phyloP scores from a whole-genome alignment of 108 stramenopile genomes.

The Skeletonema costatum region DNA sequence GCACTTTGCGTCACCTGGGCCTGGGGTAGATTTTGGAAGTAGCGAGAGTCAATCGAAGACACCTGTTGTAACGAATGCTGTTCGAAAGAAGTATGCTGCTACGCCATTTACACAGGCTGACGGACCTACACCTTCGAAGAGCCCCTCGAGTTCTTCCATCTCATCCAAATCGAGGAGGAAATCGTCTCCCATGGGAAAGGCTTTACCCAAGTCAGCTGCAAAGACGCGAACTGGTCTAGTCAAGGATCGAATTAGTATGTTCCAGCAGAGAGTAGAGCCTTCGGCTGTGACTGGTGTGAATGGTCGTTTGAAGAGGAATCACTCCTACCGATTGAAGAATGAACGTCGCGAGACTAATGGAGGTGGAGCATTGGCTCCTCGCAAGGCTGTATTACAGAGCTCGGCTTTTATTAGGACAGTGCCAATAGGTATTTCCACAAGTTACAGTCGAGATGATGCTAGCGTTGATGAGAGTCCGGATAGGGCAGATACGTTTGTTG shows the following conservation, averaged over 20 bases:
- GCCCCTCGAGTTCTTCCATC: background rate
- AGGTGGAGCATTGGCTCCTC: conserved; percentile 30
- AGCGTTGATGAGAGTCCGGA: background rate
- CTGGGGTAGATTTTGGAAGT: too few species aligned
- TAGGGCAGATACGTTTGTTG: background rate
- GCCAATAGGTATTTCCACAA: conserved; percentile 42
- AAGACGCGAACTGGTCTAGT: conserved; percentile 40
- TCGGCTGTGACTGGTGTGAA: conserved; percentile 28
- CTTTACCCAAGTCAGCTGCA: conserved; percentile 42
- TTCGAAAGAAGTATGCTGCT: conserved; percentile 14
- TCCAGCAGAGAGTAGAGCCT: conserved; percentile 27
- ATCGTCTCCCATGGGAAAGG: conserved; percentile 18
- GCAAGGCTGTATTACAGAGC: conserved; percentile 31
- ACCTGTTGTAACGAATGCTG: conserved; percentile 23
- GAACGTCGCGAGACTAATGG: conserved; percentile 34
- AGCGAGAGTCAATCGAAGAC: conserved; percentile 8
- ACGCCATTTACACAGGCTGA: conserved; percentile 34
- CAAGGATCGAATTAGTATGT: conserved; percentile 36
- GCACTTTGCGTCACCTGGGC: too few species aligned
- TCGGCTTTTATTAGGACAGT: conserved; percentile 38
- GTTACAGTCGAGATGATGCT: conserved; percentile 34
- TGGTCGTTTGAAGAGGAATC: conserved; percentile 39
- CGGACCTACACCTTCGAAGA: background rate
- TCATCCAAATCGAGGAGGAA: conserved; percentile 14
- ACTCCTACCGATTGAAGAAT: conserved; percentile 37